Base-by-base conservation (phyloP, 75 land plant genomes). In the Picea glauca region DNA sequence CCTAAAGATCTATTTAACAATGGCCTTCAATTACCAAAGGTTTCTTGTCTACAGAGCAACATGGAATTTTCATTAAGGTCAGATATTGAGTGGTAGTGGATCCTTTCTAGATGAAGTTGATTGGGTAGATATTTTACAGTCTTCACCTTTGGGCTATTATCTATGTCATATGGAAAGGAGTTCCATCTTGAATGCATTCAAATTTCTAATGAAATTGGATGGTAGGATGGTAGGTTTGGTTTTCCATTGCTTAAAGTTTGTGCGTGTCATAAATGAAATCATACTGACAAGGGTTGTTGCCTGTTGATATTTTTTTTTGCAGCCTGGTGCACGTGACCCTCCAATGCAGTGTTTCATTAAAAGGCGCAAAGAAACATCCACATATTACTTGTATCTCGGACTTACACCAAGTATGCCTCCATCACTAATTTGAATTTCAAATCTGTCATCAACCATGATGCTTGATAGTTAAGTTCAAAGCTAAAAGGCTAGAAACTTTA, bases 311-410 rank as follows among this genome's bases (percentile, higher is more conserved):
- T 43, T 13, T 4, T 64, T 32, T 21, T 0, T 87, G 84, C 92
- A 93, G 96, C 90, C 96, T 17, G 96, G 96, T 40, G 88, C 93
- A 54, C 84, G 90, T 11, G 96, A 91, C 35, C 21, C 50, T 33
- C 85, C 90, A 12, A 81, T 89, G 62, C 96, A 93, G 60, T 93
- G 96, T 79, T 84, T 87, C 73, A 91, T 93, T 60, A 89, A 81
- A 63, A 63, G 96, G 77, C 80, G 91, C 77, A 93, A 88, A 87
- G 88, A 82, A 79, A 93, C 75, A 31, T 86, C 94, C 18, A 90
- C 90, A 21, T 93, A 88, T 76, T 90, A 82, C 74, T 85, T 93
- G 4, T 93, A 91, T 81, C 89, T 93, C 61, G 85, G 92, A 15
- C 80, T 86, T 33, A 80, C 83, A 2, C 89, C 89, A 57, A 81